Conservation (phyloP, 2,329 filamentous ascomycete species). For the Aureobasidium vineae region DNA sequence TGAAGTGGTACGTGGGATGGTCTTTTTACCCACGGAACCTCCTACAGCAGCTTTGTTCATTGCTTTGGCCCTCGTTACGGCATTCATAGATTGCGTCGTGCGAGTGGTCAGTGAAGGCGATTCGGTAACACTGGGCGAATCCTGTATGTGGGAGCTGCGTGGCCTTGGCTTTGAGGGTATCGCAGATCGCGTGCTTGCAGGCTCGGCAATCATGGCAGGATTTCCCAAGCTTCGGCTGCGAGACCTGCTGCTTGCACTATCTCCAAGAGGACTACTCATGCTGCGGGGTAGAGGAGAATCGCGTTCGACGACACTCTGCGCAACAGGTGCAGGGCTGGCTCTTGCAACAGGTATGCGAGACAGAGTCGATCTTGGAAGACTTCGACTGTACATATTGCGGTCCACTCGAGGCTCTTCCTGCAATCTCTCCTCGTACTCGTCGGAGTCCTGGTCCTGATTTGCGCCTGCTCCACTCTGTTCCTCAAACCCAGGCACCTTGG, state of each 20-base stretch:
- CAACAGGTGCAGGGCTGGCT: conserved; percentile 72
- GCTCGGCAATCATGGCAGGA: conserved; percentile 3
- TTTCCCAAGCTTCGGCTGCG: conserved; percentile 66
- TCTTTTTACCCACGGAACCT: conserved; percentile 13
- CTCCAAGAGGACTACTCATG: conserved; percentile 40
- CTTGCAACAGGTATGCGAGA: conserved; percentile 88
- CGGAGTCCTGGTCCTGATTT: conserved; percentile 8
- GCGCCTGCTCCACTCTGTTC: conserved; percentile 14
- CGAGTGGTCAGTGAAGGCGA: conserved; percentile 6
- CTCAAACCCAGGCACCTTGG: conserved; percentile 5
- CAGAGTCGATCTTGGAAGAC: conserved; percentile 47
- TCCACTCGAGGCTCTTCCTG: conserved; percentile 46
- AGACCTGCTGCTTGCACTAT: conserved; percentile 62
- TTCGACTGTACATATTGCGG: conserved; percentile 50
- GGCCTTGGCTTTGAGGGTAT: conserved; percentile 6
- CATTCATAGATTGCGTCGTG: conserved; percentile 11
- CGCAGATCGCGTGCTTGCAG: conserved; percentile 1
- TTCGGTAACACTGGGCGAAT: neutral
- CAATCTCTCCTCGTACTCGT: conserved; percentile 22
- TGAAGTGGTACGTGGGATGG: conserved; percentile 4
- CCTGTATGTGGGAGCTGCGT: conserved; percentile 16
- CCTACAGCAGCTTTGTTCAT: conserved; percentile 3
- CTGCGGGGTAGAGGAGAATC: conserved; percentile 65
- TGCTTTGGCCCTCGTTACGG: conserved; percentile 11
- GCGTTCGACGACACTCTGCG: conserved; percentile 68